phyloP scores from a whole-genome alignment of 805 yeast genomes.

The Starmera dryadoides region DNA sequence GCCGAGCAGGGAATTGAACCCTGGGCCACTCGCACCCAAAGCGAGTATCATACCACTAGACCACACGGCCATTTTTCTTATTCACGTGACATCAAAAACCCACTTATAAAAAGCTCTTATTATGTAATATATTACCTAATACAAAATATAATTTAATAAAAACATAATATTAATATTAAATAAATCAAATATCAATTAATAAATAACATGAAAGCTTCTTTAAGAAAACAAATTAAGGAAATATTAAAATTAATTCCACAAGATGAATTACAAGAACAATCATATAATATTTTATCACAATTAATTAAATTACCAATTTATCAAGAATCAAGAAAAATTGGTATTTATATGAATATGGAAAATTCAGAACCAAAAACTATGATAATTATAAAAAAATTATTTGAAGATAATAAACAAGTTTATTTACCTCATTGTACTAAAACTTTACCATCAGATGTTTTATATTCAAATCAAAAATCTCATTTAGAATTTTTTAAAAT shows the following conservation, averaged over 20 bases:
- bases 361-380: slow-evolving; percentile 55
- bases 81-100: no score
- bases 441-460: background rate
- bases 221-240: slow-evolving; percentile 3
- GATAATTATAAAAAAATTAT: slow-evolving; percentile 42
- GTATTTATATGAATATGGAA: slow-evolving; percentile 69
- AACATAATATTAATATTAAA: no score
- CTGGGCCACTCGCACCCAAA: no score
- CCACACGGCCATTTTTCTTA: no score
- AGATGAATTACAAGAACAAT: background rate
- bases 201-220: slow-evolving; percentile 14
- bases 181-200: no score
- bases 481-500: slow-evolving; percentile 54
- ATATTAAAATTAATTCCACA: background rate
- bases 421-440: slow-evolving; percentile 48
- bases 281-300: background rate
- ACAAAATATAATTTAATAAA: no score
- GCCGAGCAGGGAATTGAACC: no score
- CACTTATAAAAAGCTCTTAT: no score
- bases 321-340: slow-evolving; percentile 39
- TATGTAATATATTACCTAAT: no score
- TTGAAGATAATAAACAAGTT: slow-evolving; percentile 38
- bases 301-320: background rate
- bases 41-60: no score
- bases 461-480: slow-evolving; percentile 22